Percentiles rank a stretch among this genome's conserved stretches.
These are phyloP conservation scores for Ensete glaucum DNA, from an alignment of 176 grass and related monocot species.

Conservation along the genomic window DNA sequence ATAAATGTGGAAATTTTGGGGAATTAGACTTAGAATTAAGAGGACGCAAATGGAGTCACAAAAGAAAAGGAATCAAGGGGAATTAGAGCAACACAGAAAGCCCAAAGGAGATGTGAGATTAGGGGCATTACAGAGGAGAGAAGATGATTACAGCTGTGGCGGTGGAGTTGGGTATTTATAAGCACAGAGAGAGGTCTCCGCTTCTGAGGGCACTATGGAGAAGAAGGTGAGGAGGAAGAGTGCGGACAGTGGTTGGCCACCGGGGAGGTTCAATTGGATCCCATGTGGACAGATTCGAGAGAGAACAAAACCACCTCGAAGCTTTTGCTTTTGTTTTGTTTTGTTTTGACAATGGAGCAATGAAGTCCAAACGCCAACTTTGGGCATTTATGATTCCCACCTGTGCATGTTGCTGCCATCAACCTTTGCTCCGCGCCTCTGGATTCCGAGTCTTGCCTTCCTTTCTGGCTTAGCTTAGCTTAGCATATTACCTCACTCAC, in stretches of 20 bases:
- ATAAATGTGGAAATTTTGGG: neutral
- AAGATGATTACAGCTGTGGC: neutral
- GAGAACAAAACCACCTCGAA: neutral
- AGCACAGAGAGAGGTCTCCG: neutral
- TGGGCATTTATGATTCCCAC: neutral
- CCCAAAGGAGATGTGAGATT: neutral
- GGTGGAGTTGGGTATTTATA: conserved; percentile 1
- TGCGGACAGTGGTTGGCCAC: neutral
- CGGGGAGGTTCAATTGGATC: neutral
- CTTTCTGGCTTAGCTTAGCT: neutral
- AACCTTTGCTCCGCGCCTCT: neutral
- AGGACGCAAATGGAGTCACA: neutral
- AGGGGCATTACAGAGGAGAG: neutral
- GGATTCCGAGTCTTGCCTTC: neutral
- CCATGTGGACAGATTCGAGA: neutral
- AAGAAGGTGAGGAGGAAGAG: neutral
- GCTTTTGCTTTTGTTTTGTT: neutral
- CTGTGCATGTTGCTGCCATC: neutral
- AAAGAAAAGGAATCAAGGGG: neutral
- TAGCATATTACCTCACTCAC: neutral
- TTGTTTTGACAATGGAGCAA: too few relatives aligned
- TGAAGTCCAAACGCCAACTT: neutral
- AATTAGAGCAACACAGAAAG: neutral
- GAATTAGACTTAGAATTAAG: neutral
- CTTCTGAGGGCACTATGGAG: neutral